Percentiles rank a stretch among this genome's conserved stretches.
phyloP scores from a whole-genome alignment of 305 asterid genomes.

The Fraxinus dipetala region DNA sequence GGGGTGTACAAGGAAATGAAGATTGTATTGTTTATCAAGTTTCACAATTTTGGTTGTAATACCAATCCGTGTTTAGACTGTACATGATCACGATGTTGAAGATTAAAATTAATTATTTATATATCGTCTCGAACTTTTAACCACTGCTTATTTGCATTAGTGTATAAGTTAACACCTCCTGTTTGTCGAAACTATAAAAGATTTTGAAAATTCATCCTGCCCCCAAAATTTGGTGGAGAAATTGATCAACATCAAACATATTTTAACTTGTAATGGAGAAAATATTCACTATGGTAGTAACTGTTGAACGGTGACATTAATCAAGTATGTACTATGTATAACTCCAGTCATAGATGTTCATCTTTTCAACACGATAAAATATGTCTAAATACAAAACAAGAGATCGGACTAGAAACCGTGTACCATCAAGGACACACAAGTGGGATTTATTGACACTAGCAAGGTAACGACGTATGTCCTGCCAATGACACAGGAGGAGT shows the following conservation, averaged over 20 bases:
- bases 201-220: not conserved
- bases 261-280: not conserved
- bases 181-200: not conserved
- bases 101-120: not conserved
- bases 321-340: not conserved
- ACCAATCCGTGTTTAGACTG: not conserved
- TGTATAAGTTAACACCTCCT: not conserved
- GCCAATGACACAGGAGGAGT: not conserved
- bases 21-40: not conserved
- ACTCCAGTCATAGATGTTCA: not conserved
- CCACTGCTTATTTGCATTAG: not conserved
- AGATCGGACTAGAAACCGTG: not conserved
- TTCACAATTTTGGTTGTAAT: not conserved
- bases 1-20: not conserved
- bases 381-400: not conserved
- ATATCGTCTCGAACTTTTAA: not conserved
- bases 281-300: not conserved
- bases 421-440: not conserved
- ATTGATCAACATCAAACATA: not conserved
- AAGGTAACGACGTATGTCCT: not conserved
- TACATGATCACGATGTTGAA: not conserved
- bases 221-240: not conserved
- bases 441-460: not conserved
- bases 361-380: not conserved
- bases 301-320: not conserved